Evolutionary conservation across 139 green algal genomes (phyloP).

Genomic region (Chlorella sorokiniana): DNA sequence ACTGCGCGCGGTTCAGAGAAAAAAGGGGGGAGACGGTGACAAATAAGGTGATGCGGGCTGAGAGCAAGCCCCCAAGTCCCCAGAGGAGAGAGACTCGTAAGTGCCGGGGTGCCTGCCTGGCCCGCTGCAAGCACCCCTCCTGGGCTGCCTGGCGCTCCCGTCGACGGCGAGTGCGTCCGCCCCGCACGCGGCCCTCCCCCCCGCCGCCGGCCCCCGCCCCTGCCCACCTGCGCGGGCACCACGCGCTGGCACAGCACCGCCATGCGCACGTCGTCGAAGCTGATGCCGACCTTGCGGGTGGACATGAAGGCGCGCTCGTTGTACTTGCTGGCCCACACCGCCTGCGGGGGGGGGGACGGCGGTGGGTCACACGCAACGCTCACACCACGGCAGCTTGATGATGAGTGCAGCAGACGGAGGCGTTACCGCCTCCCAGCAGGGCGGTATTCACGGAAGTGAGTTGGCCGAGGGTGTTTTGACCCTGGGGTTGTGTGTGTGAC

Average conservation of each 20-base stretch:
- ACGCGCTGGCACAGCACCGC: conserved; percentile 96
- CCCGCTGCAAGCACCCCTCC: too few relatives aligned
- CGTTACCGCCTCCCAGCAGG: too few relatives aligned
- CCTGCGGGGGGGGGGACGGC: conserved; percentile 21
- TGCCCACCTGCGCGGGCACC: conserved; percentile 68
- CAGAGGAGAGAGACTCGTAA: too few relatives aligned
- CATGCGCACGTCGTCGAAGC: conserved; percentile 95
- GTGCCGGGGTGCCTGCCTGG: too few relatives aligned
- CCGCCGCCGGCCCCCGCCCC: neutral
- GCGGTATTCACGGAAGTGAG: too few relatives aligned
- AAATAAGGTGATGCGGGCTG: neutral
- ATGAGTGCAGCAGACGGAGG: too few relatives aligned
- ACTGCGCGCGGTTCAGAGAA: conserved; percentile 51
- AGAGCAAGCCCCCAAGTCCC: too few relatives aligned
- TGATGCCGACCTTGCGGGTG: conserved; percentile 82
- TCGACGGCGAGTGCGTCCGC: too few relatives aligned
- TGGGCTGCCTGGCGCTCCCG: too few relatives aligned
- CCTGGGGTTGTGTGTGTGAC: too few relatives aligned
- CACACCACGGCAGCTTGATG: too few relatives aligned
- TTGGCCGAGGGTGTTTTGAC: too few relatives aligned
- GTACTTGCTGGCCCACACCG: conserved; percentile 98
- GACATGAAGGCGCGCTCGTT: conserved; percentile 92
- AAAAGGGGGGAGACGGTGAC: neutral
- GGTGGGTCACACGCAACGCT: neutral
- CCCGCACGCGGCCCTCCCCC: neutral